Base-by-base conservation (phyloP, 169 alveolate species). In the Babesia bovis region DNA sequence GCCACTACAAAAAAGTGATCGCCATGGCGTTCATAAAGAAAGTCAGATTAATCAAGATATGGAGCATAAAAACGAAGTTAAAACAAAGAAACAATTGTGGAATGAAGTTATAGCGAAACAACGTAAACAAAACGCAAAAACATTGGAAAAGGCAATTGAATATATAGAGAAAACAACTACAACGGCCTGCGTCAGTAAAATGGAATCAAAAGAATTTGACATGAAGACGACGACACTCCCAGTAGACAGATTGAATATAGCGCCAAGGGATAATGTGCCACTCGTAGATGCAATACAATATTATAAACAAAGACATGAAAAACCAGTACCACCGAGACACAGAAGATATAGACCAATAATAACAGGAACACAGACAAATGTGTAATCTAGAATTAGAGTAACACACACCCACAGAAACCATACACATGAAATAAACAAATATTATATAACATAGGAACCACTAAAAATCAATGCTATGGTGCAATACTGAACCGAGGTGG, bases 71-170 rank as follows among this genome's bases (percentile, higher is more conserved):
- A 30, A 30, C 33, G 42, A 41, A 28, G 42, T 56, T 5, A 72
- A 72, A 59, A 61, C 85, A 21, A 52, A 65, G 17, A 76, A 76
- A 55, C 82, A 76, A 32, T 59, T 76, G 30, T 76, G 85, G 85
- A 76, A 66, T 70, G 81, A 76, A 21, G 44, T 76, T n/a, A 40
- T 76, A 28, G 45, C 40, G 13, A 66, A 65, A 26, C 78, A 76
- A 19, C 44, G 72, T 32, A 76, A 41, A 26, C 55, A 45, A 33
- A 50, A 47, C 66, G 56, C 68, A 42, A 55, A 45, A 23, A 76
- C 81, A 10, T 45, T 76, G 15, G 81, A 76, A 33, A 51, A 66
- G 73, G 85, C 85, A 21, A 19, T 65, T 12, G 41, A 53, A 17
- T 50, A 55, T 32, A 32, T 70, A 73, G 85, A 76, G 45, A 38